These are phyloP conservation scores for Neurospora sp. DNA, from an alignment of 2,329 filamentous ascomycete species.

Conservation along the genomic window DNA sequence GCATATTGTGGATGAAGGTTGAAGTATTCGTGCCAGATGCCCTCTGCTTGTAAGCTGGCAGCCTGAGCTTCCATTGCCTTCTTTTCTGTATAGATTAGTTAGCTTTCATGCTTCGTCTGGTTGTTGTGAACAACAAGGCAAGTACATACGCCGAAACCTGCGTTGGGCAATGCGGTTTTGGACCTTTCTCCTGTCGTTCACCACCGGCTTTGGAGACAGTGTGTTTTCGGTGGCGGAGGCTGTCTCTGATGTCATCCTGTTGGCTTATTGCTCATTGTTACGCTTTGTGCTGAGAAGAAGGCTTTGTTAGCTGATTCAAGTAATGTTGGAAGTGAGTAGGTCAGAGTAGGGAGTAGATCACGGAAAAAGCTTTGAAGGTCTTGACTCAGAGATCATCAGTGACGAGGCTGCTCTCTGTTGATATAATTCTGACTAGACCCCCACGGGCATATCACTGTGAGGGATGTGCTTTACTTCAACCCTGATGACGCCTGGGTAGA, in stretches of 20 bases:
- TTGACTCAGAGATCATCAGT: neutral
- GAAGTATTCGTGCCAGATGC: slow-evolving; percentile 1
- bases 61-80: slow-evolving; percentile 1
- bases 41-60: neutral
- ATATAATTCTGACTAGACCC: neutral
- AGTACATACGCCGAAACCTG: slow-evolving; percentile 1
- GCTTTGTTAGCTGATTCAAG: neutral
- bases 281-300: neutral
- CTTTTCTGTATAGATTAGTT: neutral
- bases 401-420: neutral
- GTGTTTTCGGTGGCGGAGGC: neutral
- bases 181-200: slow-evolving; percentile 1
- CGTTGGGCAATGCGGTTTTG: slow-evolving; percentile 2
- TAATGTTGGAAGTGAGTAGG: neutral
- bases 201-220: neutral
- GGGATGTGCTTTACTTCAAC: neutral
- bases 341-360: neutral
- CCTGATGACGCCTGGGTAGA: neutral
- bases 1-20: neutral
- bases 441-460: neutral
- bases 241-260: neutral
- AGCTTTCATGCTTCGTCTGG: neutral
- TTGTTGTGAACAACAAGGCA: neutral
- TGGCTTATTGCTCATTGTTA: neutral
- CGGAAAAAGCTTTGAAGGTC: neutral